Evolutionary conservation across 257 asterid genomes (phyloP), one percentile per base, ranked within the genome.

Genomic region (Lithospermum erythrorhizon): DNA sequence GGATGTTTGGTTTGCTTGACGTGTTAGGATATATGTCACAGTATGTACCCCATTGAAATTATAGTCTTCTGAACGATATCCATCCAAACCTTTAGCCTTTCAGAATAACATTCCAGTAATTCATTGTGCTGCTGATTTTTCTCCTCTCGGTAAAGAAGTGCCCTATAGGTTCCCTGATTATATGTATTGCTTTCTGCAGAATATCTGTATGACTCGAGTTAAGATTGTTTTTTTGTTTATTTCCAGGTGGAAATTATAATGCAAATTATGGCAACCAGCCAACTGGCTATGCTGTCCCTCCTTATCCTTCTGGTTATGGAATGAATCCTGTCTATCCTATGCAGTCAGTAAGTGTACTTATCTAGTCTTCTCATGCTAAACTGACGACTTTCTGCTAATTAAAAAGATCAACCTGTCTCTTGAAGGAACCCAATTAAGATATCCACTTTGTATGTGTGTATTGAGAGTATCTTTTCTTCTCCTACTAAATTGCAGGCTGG

Each of bases 231-330:
- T 21, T 19, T 71, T 68, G 68, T 19, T 70, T 65, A 7, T 27
- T 27, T 27, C 73, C 85, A 82, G 94, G 87, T 57, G 69, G 78
- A 56, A 76, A 57, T 65, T 89, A 89, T 67, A 76, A 61, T 70
- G 65, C 85, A 60, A 81, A 70, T 68, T 87, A 85, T 80, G 90
- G 76, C 54, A 82, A 72, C 74, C 80, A 78, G 6, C 93, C 82
- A 71, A 17, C 83, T 19, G 80, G 78, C 32, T 83, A 87, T 70
- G 75, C 87, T 23, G 89, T 73, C 53, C 80, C 80, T 72, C 83
- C 82, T 21, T 83, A 87, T 85, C 64, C 87, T 55, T 74, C 61
- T 59, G 81, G 78, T 68, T 87, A 83, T 65, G 91, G 83, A 66
- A 62, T 79, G 83, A 73, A 73, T 66, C 89, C 95, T 14, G 3